Percentiles rank a stretch among this genome's conserved stretches.
phyloP scores from a whole-genome alignment of 1,284 basidiomycete species.

The Malassezia brasiliensis region DNA sequence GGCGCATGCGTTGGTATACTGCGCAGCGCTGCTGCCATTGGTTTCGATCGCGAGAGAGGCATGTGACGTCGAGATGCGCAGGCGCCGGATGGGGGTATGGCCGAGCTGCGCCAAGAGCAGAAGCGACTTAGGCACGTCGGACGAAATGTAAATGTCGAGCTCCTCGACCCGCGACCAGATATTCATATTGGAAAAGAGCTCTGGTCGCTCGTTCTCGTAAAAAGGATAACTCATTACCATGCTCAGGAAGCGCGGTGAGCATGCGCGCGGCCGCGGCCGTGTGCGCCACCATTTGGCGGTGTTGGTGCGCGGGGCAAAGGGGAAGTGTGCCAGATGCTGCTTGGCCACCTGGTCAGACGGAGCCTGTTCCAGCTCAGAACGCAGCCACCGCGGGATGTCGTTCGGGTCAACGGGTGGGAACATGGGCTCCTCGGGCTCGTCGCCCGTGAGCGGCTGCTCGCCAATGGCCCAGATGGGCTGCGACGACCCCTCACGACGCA shows the following conservation, averaged over 20 bases:
- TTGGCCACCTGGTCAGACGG: conserved; percentile 27
- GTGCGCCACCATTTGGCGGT: conserved; percentile 4
- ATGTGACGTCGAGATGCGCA: conserved; percentile 35
- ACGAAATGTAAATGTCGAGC: conserved; percentile 34
- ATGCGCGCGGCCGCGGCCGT: conserved; percentile 13
- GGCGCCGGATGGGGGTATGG: conserved; percentile 25
- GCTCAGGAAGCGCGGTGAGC: conserved; percentile 31
- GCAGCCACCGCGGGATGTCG: conserved; percentile 45
- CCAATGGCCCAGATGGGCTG: conserved; percentile 32
- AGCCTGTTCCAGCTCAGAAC: conserved; percentile 26
- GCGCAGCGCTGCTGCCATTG: background rate
- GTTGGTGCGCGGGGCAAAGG: conserved; percentile 9
- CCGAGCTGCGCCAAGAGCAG: conserved; percentile 25
- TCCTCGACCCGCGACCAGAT: conserved; percentile 39
- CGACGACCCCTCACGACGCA: conserved; percentile 15
- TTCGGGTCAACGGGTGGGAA: background rate
- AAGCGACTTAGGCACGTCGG: conserved; percentile 27
- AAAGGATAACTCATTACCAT: conserved; percentile 37
- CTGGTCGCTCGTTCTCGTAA: conserved; percentile 38
- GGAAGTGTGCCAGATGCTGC: conserved; percentile 33
- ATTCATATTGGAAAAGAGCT: conserved; percentile 31
- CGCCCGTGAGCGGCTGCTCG: conserved; percentile 13
- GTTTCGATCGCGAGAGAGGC: conserved; percentile 30
- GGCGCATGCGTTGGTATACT: conserved; percentile 8
- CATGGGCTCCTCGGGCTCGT: conserved; percentile 14